These are phyloP conservation scores for Schizothecium vesticola DNA, from an alignment of 495 filamentous ascomycete genomes.

Conservation along the genomic window DNA sequence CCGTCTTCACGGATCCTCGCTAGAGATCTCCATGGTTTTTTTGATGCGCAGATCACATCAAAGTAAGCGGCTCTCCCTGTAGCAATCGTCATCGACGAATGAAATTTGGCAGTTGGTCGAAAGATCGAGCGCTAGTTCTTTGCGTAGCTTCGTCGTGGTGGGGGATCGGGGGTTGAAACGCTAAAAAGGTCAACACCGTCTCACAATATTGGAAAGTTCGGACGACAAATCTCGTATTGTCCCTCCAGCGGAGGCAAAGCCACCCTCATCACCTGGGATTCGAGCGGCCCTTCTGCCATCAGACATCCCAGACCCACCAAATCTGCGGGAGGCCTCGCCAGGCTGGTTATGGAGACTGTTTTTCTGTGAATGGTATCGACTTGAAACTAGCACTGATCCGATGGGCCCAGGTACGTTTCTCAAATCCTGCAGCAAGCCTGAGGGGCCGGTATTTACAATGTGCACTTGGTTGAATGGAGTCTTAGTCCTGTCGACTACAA, in stretches of 20 bases:
- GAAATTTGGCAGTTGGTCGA: neutral
- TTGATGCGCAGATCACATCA: neutral
- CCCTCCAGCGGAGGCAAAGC: neutral
- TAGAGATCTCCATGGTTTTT: neutral
- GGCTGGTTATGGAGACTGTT: neutral
- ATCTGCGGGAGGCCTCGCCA: neutral
- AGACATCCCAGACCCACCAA: neutral
- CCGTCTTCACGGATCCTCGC: neutral
- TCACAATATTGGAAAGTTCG: neutral
- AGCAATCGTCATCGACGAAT: neutral
- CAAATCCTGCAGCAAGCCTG: neutral
- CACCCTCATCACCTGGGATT: constrained; percentile 1
- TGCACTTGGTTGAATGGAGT: neutral
- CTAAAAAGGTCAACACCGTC: neutral
- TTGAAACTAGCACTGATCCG: neutral
- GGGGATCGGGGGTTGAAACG: neutral
- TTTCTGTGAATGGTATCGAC: neutral
- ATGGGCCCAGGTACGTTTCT: neutral
- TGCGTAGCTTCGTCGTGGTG: neutral
- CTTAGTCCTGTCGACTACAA: neutral
- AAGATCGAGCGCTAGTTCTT: neutral
- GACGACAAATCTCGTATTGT: constrained; percentile 4
- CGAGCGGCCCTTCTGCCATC: neutral
- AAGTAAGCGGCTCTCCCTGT: neutral
- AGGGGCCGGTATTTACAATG: neutral